A percentile compares a stretch with the other conserved stretches of the same genome.
phyloP scores from a whole-genome alignment of 2,329 filamentous ascomycete species.

The Diaporthe humulicola region DNA sequence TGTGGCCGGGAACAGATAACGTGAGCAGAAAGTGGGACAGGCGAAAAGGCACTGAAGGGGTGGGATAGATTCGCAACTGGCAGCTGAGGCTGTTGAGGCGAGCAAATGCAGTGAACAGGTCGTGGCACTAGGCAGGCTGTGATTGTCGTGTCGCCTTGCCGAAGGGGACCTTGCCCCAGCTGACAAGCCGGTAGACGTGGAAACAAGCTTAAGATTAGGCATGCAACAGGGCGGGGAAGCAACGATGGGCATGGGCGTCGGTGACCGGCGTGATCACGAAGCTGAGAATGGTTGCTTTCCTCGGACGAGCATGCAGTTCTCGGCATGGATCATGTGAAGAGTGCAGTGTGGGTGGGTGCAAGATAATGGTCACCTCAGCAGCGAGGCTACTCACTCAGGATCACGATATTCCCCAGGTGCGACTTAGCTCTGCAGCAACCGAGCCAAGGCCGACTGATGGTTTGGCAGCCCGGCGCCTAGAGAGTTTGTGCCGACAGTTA shows the following conservation, averaged over 20 bases:
- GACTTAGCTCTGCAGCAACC: background rate
- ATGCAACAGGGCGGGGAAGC: slow-evolving; percentile 29
- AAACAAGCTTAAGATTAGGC: slow-evolving; percentile 37
- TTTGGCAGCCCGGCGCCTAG: slow-evolving; percentile 1
- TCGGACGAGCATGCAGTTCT: slow-evolving; percentile 29
- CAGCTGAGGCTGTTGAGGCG: slow-evolving; percentile 39
- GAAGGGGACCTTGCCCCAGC: slow-evolving; percentile 17
- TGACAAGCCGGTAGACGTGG: slow-evolving; percentile 26
- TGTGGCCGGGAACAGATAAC: slow-evolving; percentile 6
- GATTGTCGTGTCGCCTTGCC: slow-evolving; percentile 16
- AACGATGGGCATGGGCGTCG: slow-evolving; percentile 18
- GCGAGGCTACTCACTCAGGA: background rate
- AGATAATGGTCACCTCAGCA: slow-evolving; percentile 1
- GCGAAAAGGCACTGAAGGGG: background rate
- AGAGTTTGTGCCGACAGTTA: slow-evolving; percentile 6
- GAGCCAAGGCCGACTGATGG: slow-evolving; percentile 16
- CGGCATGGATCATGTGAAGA: slow-evolving; percentile 20
- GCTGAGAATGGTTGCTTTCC: slow-evolving; percentile 24
- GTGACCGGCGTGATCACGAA: slow-evolving; percentile 30
- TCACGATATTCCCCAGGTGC: slow-evolving; percentile 15
- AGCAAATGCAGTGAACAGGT: slow-evolving; percentile 30
- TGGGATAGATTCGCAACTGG: background rate
- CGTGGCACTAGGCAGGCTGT: slow-evolving; percentile 30
- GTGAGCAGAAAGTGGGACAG: background rate
- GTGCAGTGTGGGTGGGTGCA: background rate